phyloP scores from a whole-genome alignment of 2,329 filamentous ascomycete species.

The Calonectria hawksworthii region DNA sequence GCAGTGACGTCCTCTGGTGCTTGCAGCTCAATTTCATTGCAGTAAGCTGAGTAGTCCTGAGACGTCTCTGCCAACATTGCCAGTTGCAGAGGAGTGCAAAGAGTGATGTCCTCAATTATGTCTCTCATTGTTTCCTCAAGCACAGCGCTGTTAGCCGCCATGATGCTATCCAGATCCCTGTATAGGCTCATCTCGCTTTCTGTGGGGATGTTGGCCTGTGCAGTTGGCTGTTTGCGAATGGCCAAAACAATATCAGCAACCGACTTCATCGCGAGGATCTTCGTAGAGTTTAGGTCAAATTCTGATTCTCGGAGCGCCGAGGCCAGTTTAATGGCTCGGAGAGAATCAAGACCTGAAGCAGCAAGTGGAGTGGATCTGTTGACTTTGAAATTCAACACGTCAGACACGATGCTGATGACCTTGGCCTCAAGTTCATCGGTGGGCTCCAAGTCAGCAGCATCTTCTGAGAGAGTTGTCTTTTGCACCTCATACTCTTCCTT shows the following conservation, averaged over 20 bases:
- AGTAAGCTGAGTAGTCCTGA: constrained; percentile 73
- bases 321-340: constrained; percentile 64
- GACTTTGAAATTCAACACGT: constrained; percentile 56
- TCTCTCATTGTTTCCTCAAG: constrained; percentile 32
- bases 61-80: constrained; percentile 86
- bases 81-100: constrained; percentile 80
- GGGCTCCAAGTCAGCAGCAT: constrained; percentile 28
- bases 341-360: constrained; percentile 75
- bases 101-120: constrained; percentile 60
- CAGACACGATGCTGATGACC: constrained; percentile 57
- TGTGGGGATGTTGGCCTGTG: not conserved
- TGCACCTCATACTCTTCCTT: constrained; percentile 61
- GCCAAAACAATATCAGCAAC: constrained; percentile 49
- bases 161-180: constrained; percentile 34
- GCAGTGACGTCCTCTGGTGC: constrained; percentile 55
- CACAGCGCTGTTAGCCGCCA: constrained; percentile 31
- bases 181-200: constrained; percentile 33
- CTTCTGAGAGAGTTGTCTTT: constrained; percentile 28
- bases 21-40: constrained; percentile 82
- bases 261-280: constrained; percentile 71
- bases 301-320: constrained; percentile 72
- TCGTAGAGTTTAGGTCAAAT: constrained; percentile 68
- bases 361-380: constrained; percentile 59
- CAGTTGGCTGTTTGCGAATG: constrained; percentile 17
- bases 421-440: constrained; percentile 40